Evolutionary conservation across 1,139 yeast genomes (phyloP).

Genomic region (Saccharomycopsis crataegensis): DNA sequence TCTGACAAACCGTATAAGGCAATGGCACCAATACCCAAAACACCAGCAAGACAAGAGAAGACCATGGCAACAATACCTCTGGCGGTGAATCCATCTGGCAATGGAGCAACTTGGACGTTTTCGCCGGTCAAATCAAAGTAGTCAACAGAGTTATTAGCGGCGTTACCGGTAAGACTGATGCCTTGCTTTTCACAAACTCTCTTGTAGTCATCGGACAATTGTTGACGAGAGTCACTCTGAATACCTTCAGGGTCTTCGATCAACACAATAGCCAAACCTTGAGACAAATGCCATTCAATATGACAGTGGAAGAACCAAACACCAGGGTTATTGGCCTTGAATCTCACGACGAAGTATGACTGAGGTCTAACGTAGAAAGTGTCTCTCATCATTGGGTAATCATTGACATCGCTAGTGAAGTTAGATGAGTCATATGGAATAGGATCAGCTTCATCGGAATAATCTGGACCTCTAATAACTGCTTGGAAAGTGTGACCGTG

Average conservation of each 20-base stretch:
- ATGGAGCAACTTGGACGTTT: conserved; percentile 44
- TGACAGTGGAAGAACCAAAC: conserved; percentile 83
- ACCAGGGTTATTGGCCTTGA: conserved; percentile 74
- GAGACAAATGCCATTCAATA: conserved; percentile 74
- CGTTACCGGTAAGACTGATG: conserved; percentile 50
- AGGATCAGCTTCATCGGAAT: conserved; percentile 42
- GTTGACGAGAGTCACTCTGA: conserved; percentile 35
- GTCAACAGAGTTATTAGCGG: conserved; percentile 52
- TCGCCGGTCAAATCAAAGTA: conserved; percentile 53
- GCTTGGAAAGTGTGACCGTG: conserved; percentile 76
- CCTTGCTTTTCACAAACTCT: conserved; percentile 40
- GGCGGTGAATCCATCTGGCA: conserved; percentile 62
- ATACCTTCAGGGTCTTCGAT: conserved; percentile 57
- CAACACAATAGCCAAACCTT: conserved; percentile 63
- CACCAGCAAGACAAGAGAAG: conserved; percentile 48
- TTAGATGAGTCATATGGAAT: conserved; percentile 42
- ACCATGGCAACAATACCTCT: conserved; percentile 61
- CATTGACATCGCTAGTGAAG: conserved; percentile 42
- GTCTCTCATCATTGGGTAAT: conserved; percentile 57
- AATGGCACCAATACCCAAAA: conserved; percentile 50
- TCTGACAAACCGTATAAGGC: conserved; percentile 57
- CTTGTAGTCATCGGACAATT: conserved; percentile 39
- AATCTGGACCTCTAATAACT: conserved; percentile 47
- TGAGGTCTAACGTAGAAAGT: conserved; percentile 57
- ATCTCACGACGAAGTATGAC: conserved; percentile 59